Conservation (phyloP, 352 stramenopile genomes). For the Thalassiosira oceanica region DNA sequence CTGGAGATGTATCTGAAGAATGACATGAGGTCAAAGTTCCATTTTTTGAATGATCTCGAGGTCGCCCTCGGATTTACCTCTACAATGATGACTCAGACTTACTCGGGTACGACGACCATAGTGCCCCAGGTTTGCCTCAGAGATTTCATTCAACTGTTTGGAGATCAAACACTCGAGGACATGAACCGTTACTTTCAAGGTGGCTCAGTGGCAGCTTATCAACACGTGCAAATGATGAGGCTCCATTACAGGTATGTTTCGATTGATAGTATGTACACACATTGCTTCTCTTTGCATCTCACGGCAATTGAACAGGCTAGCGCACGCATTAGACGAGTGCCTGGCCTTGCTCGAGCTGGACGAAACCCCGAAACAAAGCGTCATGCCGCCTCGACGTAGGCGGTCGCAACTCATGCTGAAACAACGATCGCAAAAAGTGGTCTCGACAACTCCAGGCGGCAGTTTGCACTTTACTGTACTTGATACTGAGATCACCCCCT, state of each 20-base stretch:
- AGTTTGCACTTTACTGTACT: conserved; percentile 40
- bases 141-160: conserved; percentile 75
- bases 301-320: too few relatives aligned
- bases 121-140: conserved; percentile 68
- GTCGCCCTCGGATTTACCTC: conserved; percentile 78
- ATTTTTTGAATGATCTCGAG: conserved; percentile 80
- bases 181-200: conserved; percentile 70
- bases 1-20: conserved; percentile 83
- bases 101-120: conserved; percentile 75
- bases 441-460: conserved; percentile 1
- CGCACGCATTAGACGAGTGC: conserved; percentile 74
- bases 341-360: conserved; percentile 62
- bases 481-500: too few relatives aligned
- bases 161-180: conserved; percentile 52
- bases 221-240: conserved; percentile 75
- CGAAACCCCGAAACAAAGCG: conserved; percentile 30
- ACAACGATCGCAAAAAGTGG: conserved; percentile 14
- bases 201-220: conserved; percentile 71
- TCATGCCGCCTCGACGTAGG: conserved; percentile 14
- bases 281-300: too few relatives aligned
- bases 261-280: too few relatives aligned
- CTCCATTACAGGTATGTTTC: conserved; percentile 78
- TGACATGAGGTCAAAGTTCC: conserved; percentile 81
- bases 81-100: conserved; percentile 83
- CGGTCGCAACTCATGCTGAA: conserved; percentile 34